Evolutionary conservation across 495 filamentous ascomycete genomes (phyloP), one percentile per base, ranked within the genome.

Genomic region (Penicillium turbatum): DNA sequence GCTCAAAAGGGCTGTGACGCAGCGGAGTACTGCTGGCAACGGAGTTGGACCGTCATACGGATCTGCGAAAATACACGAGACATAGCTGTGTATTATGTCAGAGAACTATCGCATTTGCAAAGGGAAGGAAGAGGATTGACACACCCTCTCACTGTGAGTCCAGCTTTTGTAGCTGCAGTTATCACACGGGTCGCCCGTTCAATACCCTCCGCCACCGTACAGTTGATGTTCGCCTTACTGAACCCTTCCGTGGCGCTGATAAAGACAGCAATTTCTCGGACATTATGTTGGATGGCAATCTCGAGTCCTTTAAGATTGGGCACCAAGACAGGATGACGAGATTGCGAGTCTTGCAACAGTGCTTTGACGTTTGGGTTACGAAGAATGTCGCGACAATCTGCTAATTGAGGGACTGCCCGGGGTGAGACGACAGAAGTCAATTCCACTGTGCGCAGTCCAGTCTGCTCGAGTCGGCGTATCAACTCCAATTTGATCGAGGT

Each of bases 401-500:
- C 64, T 17, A 78, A 39, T 32, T 78, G 75, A 0, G 75, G 75
- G 5, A 78, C 56, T 6, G 64, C 70, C 16, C 62, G 65, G 10
- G 73, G 68, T 4, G 75, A 74, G 0, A 78, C 75, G 13, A 78
- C 63, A 0, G 75, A 78, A 0, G 75, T 75, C 24, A 76, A 48
- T 53, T 77, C 75, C 42, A 78, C 76, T 2, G 61, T 65, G 2
- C 35, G 51, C 5, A 76, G 53, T 6, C 72, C 75, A 0, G 68
- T 57, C 2, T 43, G 19, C 2, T 56, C 41, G 3, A 77, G 63
- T 7, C 68, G 59, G 0, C 53, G 54, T 27, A 78, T 77, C 3
- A 78, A 45, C 30, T 74, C 68, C 40, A 76, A 40, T 26, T 78
- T 78, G 0, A 56, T 64, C 0, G 54, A 26, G 0, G 73, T 77